Evolutionary conservation across 768 basidiomycete genomes (phyloP).

Genomic region (Lepiota brunneoincarnata): DNA sequence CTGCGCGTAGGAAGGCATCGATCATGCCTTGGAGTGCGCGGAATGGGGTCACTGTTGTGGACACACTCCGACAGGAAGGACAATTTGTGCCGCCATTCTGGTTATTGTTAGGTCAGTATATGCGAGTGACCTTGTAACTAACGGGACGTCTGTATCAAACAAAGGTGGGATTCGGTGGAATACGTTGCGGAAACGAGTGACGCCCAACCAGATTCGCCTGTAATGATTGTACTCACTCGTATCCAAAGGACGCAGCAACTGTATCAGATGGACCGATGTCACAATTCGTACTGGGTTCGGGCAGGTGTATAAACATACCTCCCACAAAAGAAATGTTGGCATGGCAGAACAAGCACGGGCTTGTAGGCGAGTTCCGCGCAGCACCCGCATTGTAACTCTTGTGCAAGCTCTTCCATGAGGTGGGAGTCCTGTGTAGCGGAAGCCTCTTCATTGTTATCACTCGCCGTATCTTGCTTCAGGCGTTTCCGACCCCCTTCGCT

Average conservation of each 20-base stretch:
- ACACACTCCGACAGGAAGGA: constrained; percentile 74
- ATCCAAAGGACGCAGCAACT: constrained; percentile 87
- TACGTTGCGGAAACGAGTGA: too few relatives aligned
- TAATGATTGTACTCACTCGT: constrained; percentile 52
- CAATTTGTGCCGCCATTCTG: constrained; percentile 86
- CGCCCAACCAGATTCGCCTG: too few relatives aligned
- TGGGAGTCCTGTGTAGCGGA: constrained; percentile 14
- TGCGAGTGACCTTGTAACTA: background rate
- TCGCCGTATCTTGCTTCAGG: constrained; percentile 44
- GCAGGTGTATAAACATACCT: constrained; percentile 45
- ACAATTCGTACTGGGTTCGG: background rate
- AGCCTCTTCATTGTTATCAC: background rate
- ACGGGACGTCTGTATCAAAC: background rate
- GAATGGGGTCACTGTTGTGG: constrained; percentile 68
- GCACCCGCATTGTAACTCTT: constrained; percentile 84
- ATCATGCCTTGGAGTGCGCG: constrained; percentile 71
- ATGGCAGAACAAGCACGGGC: constrained; percentile 80
- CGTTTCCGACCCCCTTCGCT: constrained; percentile 55
- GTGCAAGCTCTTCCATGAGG: constrained; percentile 60
- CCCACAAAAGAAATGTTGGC: constrained; percentile 91
- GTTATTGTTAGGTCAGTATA: constrained; percentile 13
- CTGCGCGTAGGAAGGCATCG: constrained; percentile 67
- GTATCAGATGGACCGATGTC: background rate
- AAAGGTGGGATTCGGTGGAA: too few relatives aligned
- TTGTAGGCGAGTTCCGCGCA: constrained; percentile 80